Percentiles rank a stretch among this genome's conserved stretches.
These are phyloP conservation scores for Penicillium pulvis DNA, from an alignment of 495 filamentous ascomycete genomes.

Conservation along the genomic window DNA sequence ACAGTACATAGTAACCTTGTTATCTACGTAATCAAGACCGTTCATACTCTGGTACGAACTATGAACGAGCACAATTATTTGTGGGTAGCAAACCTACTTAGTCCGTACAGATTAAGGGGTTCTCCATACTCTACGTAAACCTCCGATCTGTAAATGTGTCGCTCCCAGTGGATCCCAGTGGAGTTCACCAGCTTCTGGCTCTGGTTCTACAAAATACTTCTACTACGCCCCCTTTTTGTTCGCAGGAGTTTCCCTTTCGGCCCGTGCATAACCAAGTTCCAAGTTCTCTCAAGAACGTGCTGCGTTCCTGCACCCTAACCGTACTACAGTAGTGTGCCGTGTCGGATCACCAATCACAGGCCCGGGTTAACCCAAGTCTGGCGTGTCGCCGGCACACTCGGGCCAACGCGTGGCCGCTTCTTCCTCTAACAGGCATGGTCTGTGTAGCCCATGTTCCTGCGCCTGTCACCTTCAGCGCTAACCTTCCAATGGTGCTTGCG, in stretches of 20 bases:
- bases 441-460: not conserved
- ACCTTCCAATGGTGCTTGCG: conserved; percentile 5
- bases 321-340: conserved; percentile 6
- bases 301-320: not conserved
- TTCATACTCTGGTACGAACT: not conserved
- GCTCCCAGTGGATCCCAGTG: conserved; percentile 3
- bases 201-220: too few relatives aligned
- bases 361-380: not conserved
- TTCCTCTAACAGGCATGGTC: conserved; percentile 25
- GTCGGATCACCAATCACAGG: conserved; percentile 5
- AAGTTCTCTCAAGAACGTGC: conserved; percentile 5
- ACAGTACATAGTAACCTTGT: not conserved
- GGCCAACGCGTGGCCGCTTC: conserved; percentile 26
- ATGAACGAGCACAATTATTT: conserved; percentile 1
- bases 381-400: conserved; percentile 19
- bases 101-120: conserved; percentile 20
- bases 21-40: not conserved
- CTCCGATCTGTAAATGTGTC: not conserved
- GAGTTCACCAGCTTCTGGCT: not conserved
- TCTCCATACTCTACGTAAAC: conserved; percentile 7
- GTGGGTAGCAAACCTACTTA: conserved; percentile 3
- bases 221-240: not conserved
- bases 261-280: not conserved
- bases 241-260: not conserved
- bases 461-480: not conserved